Evolutionary conservation across 2,329 filamentous ascomycete genomes (phyloP), one percentile per base, ranked within the genome.

Genomic region (Coniochaeta ligniaria): DNA sequence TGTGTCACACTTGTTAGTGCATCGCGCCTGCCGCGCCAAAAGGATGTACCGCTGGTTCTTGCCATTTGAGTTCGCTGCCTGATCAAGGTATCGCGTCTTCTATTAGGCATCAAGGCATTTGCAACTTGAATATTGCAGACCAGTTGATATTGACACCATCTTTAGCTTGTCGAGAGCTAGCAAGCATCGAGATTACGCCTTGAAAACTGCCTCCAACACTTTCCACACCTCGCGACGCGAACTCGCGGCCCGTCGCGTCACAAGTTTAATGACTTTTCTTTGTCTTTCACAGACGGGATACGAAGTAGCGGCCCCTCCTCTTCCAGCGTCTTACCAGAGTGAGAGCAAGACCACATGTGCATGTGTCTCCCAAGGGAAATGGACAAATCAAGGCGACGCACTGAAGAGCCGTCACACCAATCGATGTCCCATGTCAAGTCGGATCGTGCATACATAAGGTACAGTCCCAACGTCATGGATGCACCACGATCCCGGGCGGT

Each of bases 391-490:
- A 38, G 11, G 11, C 28, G 9, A 22, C 38, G 31, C 22, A 38
- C 8, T 56, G n/a, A 16, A 36, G 24, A n/a, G 12, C 54, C 33
- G 31, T 60, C 59, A 60, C 59, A 60, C 28, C 54, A 56, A 56
- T 56, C 28, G 22, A 20, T 12, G 17, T n/a, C 31, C 54, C 54
- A 20, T 56, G 54, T 66, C 65, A 54, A 31, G 35, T 38, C 28
- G 28, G 35, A 38, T 3, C 16, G 6, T 38, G 35, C n/a, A n/a
- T n/a, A n/a, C n/a, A n/a, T n/a, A n/a, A n/a, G n/a, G n/a, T n/a
- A n/a, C n/a, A 55, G 59, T 62, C 60, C 65, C 65, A 66, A 61
- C 59, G 55, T 60, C 33, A 45, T 64, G 66, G 65, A 61, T 61
- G 58, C 54, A 62, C 33, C 56, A 59, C 22, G 16, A 33, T 17